Conservation (phyloP, 2,329 filamentous ascomycete genomes). For the Fusarium lateritium region DNA sequence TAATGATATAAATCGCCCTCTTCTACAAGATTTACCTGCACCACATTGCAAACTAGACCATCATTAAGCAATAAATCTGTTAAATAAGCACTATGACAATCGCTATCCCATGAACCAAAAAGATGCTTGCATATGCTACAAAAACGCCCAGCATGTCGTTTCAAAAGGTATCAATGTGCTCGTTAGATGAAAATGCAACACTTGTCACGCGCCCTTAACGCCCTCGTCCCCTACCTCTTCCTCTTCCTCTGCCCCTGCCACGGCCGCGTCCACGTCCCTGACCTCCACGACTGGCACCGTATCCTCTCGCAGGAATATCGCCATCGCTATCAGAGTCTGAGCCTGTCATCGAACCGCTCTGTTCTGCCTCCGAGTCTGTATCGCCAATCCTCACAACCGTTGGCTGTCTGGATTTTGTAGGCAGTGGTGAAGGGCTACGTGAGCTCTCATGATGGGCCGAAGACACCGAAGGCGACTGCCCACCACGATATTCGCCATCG, state of each 20-base stretch:
- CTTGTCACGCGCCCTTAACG: not conserved
- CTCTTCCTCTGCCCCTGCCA: slow-evolving; percentile 27
- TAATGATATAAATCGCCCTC: not conserved
- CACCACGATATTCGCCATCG: not conserved
- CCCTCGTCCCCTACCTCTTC: slow-evolving; percentile 34
- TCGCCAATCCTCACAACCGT: slow-evolving; percentile 48
- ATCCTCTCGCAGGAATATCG: slow-evolving; percentile 47
- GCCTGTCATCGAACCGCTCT: slow-evolving; percentile 18
- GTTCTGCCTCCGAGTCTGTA: slow-evolving; percentile 43
- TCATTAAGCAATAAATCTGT: not conserved
- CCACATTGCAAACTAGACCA: not conserved
- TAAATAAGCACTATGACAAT: not conserved
- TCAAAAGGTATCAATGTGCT: slow-evolving; percentile 19
- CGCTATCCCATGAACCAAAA: not conserved
- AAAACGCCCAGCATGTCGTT: slow-evolving; percentile 1
- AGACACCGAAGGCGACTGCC: slow-evolving; percentile 14
- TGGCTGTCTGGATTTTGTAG: slow-evolving; percentile 15
- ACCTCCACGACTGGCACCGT: slow-evolving; percentile 43
- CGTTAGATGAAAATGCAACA: slow-evolving; percentile 12
- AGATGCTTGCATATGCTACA: slow-evolving; percentile 9
- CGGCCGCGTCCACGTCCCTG: slow-evolving; percentile 46
- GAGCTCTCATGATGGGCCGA: slow-evolving; percentile 26
- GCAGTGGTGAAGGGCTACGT: slow-evolving; percentile 34
- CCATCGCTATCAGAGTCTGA: slow-evolving; percentile 42
- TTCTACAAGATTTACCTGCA: not conserved